phyloP scores from a whole-genome alignment of 768 basidiomycete species.

The Tricholoma bakamatsutake region DNA sequence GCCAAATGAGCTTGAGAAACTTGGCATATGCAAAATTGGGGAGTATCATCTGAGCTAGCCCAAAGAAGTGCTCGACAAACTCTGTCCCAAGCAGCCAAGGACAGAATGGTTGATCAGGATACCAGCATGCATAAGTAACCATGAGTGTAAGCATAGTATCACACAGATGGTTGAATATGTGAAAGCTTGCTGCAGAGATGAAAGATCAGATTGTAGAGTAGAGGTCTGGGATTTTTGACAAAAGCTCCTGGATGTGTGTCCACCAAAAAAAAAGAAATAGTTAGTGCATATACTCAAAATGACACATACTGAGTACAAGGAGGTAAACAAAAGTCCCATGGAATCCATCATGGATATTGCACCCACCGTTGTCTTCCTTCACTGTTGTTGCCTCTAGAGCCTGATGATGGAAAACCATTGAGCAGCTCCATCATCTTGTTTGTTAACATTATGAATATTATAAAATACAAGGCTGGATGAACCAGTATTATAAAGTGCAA shows the following conservation, averaged over 20 bases:
- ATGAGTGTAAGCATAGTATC: conserved; percentile 17
- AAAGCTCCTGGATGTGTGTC: conserved; percentile 10
- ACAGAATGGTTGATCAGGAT: conserved; percentile 19
- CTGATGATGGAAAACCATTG: conserved; percentile 17
- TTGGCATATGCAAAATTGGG: conserved; percentile 24
- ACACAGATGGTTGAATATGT: conserved; percentile 23
- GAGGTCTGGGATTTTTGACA: conserved; percentile 14
- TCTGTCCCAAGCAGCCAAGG: conserved; percentile 18
- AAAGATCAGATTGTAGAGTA: conserved; percentile 16
- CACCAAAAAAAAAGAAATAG: conserved; percentile 16
- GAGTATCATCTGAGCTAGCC: conserved; percentile 18
- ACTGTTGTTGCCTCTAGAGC: conserved; percentile 12
- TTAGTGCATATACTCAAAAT: background rate
- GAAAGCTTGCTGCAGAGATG: conserved; percentile 20
- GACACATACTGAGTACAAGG: conserved; percentile 16
- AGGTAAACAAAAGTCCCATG: conserved; percentile 20
- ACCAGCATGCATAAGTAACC: conserved; percentile 12
- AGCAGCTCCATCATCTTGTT: conserved; percentile 26
- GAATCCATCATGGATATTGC: conserved; percentile 10
- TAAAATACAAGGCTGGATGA: conserved; percentile 8
- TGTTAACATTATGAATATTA: conserved; percentile 21
- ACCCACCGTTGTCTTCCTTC: background rate
- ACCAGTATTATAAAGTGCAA: conserved; percentile 7
- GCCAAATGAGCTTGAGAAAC: conserved; percentile 19
- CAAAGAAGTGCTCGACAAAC: conserved; percentile 25